Conservation (phyloP, 1,284 basidiomycete species). For the Hemileia vastatrix region DNA sequence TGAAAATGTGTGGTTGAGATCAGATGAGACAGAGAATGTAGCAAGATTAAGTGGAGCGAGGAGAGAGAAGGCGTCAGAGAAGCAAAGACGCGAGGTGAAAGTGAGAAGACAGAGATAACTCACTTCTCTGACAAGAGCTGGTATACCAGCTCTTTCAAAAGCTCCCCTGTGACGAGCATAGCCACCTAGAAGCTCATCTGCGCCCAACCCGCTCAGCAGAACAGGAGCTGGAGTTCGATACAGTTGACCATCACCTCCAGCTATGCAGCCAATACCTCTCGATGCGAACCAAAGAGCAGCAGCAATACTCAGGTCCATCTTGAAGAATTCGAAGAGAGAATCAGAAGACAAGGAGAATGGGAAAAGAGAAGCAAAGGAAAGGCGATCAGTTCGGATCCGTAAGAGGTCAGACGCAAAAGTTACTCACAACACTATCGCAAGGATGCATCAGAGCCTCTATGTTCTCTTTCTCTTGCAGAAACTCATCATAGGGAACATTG, state of each 20-base stretch:
- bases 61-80: not conserved
- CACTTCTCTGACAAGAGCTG: slow-evolving; percentile 72
- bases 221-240: slow-evolving; percentile 72
- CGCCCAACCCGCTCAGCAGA: slow-evolving; percentile 80
- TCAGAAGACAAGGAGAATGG: too few species aligned
- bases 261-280: slow-evolving; percentile 64
- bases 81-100: not conserved
- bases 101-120: slow-evolving; percentile 21
- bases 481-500: slow-evolving; percentile 14
- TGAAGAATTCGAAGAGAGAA: too few species aligned
- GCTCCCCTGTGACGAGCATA: slow-evolving; percentile 81
- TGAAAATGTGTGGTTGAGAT: slow-evolving; percentile 43
- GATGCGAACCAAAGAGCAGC: slow-evolving; percentile 89
- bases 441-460: slow-evolving; percentile 23
- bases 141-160: too few species aligned
- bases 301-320: slow-evolving; percentile 88
- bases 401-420: slow-evolving; percentile 29
- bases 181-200: slow-evolving; percentile 89
- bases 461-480: slow-evolving; percentile 17
- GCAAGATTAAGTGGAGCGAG: slow-evolving; percentile 17
- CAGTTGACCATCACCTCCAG: too few species aligned
- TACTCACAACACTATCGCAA: slow-evolving; percentile 65
- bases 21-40: not conserved
- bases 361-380: too few species aligned
- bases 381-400: not conserved